These are phyloP conservation scores for Suillus luteus DNA, from an alignment of 768 basidiomycete species.

Conservation along the genomic window DNA sequence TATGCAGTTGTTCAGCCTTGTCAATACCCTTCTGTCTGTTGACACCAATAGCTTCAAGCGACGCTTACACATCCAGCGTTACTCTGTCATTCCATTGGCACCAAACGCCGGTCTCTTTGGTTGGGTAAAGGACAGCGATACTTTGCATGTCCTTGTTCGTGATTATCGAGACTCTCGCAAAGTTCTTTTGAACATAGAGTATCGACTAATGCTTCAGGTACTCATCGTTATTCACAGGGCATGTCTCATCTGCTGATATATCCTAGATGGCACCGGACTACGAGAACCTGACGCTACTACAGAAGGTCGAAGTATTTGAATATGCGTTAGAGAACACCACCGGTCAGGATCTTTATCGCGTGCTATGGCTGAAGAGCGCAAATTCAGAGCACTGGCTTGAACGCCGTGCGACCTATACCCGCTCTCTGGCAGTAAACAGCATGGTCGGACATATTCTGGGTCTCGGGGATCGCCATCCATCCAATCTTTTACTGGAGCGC, in stretches of 20 bases:
- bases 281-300: constrained; percentile 88
- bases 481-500: constrained; percentile 90
- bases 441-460: constrained; percentile 99
- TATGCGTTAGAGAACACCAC: constrained; percentile 98
- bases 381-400: constrained; percentile 99
- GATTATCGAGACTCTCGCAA: constrained; percentile 96
- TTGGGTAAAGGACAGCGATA: constrained; percentile 96
- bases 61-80: constrained; percentile 91
- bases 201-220: constrained; percentile 97
- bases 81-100: constrained; percentile 90
- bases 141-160: constrained; percentile 92
- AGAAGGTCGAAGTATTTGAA: constrained; percentile 99
- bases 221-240: constrained; percentile 65
- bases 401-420: constrained; percentile 91
- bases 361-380: constrained; percentile 92
- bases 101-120: constrained; percentile 94
- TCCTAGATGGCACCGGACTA: constrained; percentile 97
- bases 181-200: constrained; percentile 96
- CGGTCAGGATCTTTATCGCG: constrained; percentile 95
- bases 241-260: constrained; percentile 10
- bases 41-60: constrained; percentile 96
- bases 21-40: constrained; percentile 90
- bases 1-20: constrained; percentile 97
- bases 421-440: constrained; percentile 93
- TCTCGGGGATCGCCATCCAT: constrained; percentile 96